These are phyloP conservation scores for Candida adriatica DNA, from an alignment of 805 yeast species.

Conservation along the genomic window DNA sequence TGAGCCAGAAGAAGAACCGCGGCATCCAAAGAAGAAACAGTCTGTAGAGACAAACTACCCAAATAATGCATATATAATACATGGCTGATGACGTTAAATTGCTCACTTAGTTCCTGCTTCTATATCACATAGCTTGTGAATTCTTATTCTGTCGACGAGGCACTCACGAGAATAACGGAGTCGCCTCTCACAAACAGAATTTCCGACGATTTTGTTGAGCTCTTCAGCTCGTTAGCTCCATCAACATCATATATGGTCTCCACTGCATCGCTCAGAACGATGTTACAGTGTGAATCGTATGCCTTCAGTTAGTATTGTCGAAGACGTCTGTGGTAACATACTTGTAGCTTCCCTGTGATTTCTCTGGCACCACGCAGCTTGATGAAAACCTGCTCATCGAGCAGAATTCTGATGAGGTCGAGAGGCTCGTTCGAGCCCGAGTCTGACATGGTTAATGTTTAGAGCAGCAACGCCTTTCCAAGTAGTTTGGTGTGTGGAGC, in stretches of 20 bases:
- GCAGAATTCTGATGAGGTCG: slow-evolving; percentile 75
- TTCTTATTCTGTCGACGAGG: slow-evolving; percentile 28
- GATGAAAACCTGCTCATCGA: slow-evolving; percentile 82
- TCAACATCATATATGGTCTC: slow-evolving; percentile 66
- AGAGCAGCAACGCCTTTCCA: no score
- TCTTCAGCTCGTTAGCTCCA: slow-evolving; percentile 29
- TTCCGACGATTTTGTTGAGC: slow-evolving; percentile 52
- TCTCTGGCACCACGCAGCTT: slow-evolving; percentile 94
- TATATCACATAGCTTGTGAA: no score
- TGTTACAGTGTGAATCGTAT: slow-evolving; percentile 93
- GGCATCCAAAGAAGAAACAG: slow-evolving; percentile 55
- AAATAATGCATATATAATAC: no score
- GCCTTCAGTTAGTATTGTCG: slow-evolving; percentile 35
- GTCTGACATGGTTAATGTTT: no score
- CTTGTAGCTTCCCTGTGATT: slow-evolving; percentile 82
- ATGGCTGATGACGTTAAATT: no score
- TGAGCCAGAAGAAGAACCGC: slow-evolving; percentile 26
- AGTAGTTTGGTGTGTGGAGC: no score
- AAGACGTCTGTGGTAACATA: slow-evolving; percentile 23
- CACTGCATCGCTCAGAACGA: slow-evolving; percentile 87
- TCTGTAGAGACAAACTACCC: no score
- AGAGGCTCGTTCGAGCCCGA: slow-evolving; percentile 60
- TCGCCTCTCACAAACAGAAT: slow-evolving; percentile 98
- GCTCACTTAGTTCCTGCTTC: no score
- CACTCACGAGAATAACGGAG: slow-evolving; percentile 78